Conservation (phyloP, 1,139 yeast species). For the Kurtzmaniella quercitrusa region DNA sequence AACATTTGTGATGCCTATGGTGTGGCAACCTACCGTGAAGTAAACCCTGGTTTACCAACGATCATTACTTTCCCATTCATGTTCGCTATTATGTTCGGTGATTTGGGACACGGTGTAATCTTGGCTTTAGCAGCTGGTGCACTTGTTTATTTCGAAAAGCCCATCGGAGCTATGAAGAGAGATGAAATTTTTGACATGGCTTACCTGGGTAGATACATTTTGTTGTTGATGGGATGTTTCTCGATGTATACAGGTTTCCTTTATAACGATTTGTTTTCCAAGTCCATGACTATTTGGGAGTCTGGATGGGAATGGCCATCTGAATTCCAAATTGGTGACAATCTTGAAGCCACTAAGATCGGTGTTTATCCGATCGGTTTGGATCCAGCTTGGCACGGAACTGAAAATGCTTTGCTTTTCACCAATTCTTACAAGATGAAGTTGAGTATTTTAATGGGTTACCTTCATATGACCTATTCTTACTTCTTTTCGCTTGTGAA, state of each 20-base stretch:
- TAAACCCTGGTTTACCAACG: slow-evolving; percentile 78
- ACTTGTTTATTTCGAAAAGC: slow-evolving; percentile 59
- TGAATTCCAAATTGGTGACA: slow-evolving; percentile 53
- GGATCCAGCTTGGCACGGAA: slow-evolving; percentile 80
- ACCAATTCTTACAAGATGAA: slow-evolving; percentile 82
- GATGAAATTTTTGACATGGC: slow-evolving; percentile 86
- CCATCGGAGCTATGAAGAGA: slow-evolving; percentile 55
- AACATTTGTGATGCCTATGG: slow-evolving; percentile 79
- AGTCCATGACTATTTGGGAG: slow-evolving; percentile 66
- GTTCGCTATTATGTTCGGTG: slow-evolving; percentile 90
- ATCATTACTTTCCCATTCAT: slow-evolving; percentile 78
- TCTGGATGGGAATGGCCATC: slow-evolving; percentile 80
- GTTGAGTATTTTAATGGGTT: slow-evolving; percentile 75
- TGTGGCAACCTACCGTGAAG: slow-evolving; percentile 71
- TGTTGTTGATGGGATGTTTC: slow-evolving; percentile 70
- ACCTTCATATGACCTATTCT: slow-evolving; percentile 73
- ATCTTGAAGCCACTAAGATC: slow-evolving; percentile 48
- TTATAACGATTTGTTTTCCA: slow-evolving; percentile 74
- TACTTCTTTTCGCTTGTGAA: slow-evolving; percentile 66
- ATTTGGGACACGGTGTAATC: slow-evolving; percentile 74
- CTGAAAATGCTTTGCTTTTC: slow-evolving; percentile 70
- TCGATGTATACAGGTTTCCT: slow-evolving; percentile 77
- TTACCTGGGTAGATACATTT: slow-evolving; percentile 67
- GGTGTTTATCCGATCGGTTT: slow-evolving; percentile 68
- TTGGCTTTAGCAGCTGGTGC: slow-evolving; percentile 55